These are phyloP conservation scores for Lipomyces yamanashiensis DNA, from an alignment of 805 yeast species.

Conservation along the genomic window DNA sequence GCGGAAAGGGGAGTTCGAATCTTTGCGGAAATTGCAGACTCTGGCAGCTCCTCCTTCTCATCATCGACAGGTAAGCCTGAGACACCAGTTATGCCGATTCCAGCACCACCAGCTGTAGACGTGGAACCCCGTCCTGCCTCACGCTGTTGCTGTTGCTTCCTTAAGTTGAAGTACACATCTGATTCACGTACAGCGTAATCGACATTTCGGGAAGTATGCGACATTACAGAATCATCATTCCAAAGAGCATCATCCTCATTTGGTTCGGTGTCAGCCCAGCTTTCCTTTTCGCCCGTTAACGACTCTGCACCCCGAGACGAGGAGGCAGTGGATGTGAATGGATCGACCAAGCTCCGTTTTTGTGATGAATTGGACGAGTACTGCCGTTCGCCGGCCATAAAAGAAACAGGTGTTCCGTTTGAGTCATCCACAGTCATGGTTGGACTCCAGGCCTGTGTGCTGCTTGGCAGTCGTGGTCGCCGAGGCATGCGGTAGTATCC, in stretches of 20 bases:
- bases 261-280: conserved; percentile 7
- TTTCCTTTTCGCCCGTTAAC: conserved; percentile 2
- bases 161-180: conserved; percentile 50
- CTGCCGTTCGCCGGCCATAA: background rate
- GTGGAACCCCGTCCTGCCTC: background rate
- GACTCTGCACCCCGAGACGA: conserved; percentile 2
- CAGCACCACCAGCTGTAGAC: background rate
- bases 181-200: conserved; percentile 68
- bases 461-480: conserved; percentile 15
- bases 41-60: background rate
- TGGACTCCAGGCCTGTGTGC: conserved; percentile 1
- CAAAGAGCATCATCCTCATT: conserved; percentile 15
- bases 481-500: conserved; percentile 33
- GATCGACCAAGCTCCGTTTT: background rate
- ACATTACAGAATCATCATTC: conserved; percentile 5
- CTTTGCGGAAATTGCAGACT: background rate
- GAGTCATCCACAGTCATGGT: conserved; percentile 2
- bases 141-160: conserved; percentile 1
- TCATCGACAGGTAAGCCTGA: background rate
- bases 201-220: conserved; percentile 33
- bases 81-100: background rate
- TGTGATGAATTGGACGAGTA: conserved; percentile 2
- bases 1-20: conserved; percentile 37
- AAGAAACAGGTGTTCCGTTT: background rate
- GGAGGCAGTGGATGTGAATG: conserved; percentile 3